Evolutionary conservation across 805 yeast species (phyloP).

Genomic region (Lachancea sp.): DNA sequence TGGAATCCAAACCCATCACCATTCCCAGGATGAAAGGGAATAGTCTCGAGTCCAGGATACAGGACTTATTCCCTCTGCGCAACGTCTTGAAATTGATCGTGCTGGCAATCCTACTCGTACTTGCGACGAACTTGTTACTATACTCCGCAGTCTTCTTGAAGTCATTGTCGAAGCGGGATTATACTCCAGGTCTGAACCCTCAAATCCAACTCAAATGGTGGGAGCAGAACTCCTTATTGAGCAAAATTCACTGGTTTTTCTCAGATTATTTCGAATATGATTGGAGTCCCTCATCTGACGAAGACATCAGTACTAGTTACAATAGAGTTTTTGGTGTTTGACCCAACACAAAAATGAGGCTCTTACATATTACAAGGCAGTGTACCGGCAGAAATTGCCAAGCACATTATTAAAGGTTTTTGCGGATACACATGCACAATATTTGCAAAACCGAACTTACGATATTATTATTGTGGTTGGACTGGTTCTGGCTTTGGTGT

Average conservation of each 20-base stretch:
- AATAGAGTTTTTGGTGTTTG: slow-evolving; percentile 7
- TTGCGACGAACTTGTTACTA: neutral
- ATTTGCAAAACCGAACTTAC: slow-evolving; percentile 24
- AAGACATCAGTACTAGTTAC: slow-evolving; percentile 3
- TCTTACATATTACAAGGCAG: slow-evolving; percentile 1
- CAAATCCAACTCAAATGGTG: slow-evolving; percentile 18
- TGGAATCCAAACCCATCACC: neutral
- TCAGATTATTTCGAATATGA: slow-evolving; percentile 13
- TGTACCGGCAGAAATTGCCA: too few relatives aligned
- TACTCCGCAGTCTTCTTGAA: neutral
- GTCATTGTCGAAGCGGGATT: neutral
- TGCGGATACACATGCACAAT: slow-evolving; percentile 34
- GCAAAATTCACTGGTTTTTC: slow-evolving; percentile 20
- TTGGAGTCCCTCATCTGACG: slow-evolving; percentile 2
- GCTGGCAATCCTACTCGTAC: neutral
- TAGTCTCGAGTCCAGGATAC: neutral
- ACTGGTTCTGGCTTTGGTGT: slow-evolving; percentile 14
- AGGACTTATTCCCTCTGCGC: neutral
- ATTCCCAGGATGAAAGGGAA: neutral
- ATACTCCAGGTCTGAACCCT: neutral
- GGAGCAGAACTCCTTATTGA: slow-evolving; percentile 17
- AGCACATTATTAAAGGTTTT: slow-evolving; percentile 10
- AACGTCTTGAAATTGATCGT: neutral
- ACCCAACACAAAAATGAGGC: neutral
- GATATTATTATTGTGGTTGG: slow-evolving; percentile 15